Evolutionary conservation across 257 asterid genomes (phyloP), one percentile per base, ranked within the genome.

Genomic region (Verbena officinalis): DNA sequence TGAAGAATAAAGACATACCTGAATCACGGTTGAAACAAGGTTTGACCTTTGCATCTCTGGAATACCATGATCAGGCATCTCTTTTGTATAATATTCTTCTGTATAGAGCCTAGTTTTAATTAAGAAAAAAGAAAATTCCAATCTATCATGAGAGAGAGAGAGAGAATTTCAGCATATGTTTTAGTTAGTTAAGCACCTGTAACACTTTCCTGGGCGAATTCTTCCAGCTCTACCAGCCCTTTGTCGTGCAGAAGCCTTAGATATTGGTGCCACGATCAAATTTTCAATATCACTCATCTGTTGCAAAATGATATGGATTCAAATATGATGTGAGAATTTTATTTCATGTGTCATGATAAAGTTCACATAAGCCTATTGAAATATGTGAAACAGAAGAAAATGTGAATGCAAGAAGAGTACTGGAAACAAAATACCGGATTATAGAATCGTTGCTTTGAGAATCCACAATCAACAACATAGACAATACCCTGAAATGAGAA

Each of bases 191-290:
- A 16, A 63, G 53, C 50, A 93, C 99, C 99, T 90, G 83, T 85
- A 93, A 79, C 99, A 93, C 75, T 90, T 93, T 59, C 99, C 99
- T 0, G 99, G 99, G 34, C 99, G 87, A 70, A 90, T 75, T 81
- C 99, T 87, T 75, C 99, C 99, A 64, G 97, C 95, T 75, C 99
- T 86, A 64, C 99, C 99, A 64, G 99, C 84, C 77, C 99, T 84
- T 83, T 93, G 99, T 66, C 92, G 76, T 55, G 99, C 97, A 68
- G 97, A 93, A 49, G 96, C 97, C 85, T 80, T 87, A 19, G 97
- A 93, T 79, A 93, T 90, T 44, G 99, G 95, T 50, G 97, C 88
- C 83, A 90, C 96, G 3, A 93, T 80, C 77, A 93, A 74, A 77
- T 77, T 93, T 67, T 93, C 99, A 78, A 90, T 86, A 80, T 93